Percentiles rank a stretch among this genome's conserved stretches.
Evolutionary conservation across 2,329 filamentous ascomycete genomes (phyloP).

Genomic region (Davidsoniella australis): DNA sequence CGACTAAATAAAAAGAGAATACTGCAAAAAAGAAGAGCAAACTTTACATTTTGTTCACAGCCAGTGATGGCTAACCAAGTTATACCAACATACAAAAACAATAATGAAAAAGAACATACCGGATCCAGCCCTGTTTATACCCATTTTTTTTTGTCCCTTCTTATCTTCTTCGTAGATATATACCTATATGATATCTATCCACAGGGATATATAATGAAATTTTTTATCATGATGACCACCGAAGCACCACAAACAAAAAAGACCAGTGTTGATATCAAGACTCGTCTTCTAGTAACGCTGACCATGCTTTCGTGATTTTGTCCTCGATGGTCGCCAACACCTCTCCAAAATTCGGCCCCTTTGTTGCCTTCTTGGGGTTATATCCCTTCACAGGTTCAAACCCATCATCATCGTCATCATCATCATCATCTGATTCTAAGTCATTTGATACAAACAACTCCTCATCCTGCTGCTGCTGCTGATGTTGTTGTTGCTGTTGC

Average conservation of each 20-base stretch:
- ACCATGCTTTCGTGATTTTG: no score
- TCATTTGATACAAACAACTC: neutral
- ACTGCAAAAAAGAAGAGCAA: no score
- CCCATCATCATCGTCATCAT: slow-evolving; percentile 8
- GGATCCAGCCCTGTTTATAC: no score
- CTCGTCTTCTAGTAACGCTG: neutral
- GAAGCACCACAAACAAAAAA: neutral
- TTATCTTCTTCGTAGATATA: neutral
- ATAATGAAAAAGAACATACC: no score
- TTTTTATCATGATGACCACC: neutral
- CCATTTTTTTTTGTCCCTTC: no score
- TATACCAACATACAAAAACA: no score
- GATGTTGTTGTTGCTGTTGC: neutral
- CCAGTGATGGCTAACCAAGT: no score
- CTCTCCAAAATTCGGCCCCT: neutral
- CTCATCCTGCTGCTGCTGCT: neutral
- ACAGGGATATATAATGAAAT: neutral
- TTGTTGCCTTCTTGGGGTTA: neutral
- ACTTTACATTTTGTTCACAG: no score
- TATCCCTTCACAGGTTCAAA: slow-evolving; percentile 10
- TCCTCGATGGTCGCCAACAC: neutral
- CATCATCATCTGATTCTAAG: neutral
- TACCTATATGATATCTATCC: neutral
- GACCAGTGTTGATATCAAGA: neutral
- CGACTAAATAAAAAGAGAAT: no score